A percentile compares a stretch with the other conserved stretches of the same genome.
These are phyloP conservation scores for Spathaspora passalidarum DNA, from an alignment of 805 yeast species.

Conservation along the genomic window DNA sequence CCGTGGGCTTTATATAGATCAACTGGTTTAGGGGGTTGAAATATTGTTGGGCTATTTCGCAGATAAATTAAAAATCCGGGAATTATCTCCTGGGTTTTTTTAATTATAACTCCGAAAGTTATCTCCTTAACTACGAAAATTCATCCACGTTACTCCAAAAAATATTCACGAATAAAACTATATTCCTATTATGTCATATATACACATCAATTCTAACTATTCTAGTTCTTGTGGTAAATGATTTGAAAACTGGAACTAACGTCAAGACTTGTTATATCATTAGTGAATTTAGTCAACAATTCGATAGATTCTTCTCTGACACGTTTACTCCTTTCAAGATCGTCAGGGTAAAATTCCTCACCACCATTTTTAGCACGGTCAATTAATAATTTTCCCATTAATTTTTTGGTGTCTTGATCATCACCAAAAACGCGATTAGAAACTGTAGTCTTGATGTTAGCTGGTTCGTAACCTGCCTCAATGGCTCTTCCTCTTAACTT, in stretches of 20 bases:
- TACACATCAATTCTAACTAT: too few relatives aligned
- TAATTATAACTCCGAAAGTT: background rate
- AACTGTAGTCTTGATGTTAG: constrained; percentile 10
- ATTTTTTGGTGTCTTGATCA: constrained; percentile 5
- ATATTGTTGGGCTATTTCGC: background rate
- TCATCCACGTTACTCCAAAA: too few relatives aligned
- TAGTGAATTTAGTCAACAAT: constrained; percentile 13
- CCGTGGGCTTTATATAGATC: background rate
- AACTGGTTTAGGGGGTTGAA: too few relatives aligned
- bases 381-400: constrained; percentile 10
- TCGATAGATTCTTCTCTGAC: constrained; percentile 8
- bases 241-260: background rate
- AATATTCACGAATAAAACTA: too few relatives aligned
- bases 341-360: constrained; percentile 8
- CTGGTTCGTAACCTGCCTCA: constrained; percentile 15
- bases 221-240: background rate
- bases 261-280: constrained; percentile 9
- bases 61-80: background rate
- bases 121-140: background rate
- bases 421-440: constrained; percentile 15
- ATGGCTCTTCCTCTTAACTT: constrained; percentile 14
- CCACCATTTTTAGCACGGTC: constrained; percentile 12
- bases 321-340: constrained; percentile 3
- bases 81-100: background rate
- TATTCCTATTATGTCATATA: too few relatives aligned